phyloP scores from a whole-genome alignment of 2,329 filamentous ascomycete species.

The Beauveria asiatica region DNA sequence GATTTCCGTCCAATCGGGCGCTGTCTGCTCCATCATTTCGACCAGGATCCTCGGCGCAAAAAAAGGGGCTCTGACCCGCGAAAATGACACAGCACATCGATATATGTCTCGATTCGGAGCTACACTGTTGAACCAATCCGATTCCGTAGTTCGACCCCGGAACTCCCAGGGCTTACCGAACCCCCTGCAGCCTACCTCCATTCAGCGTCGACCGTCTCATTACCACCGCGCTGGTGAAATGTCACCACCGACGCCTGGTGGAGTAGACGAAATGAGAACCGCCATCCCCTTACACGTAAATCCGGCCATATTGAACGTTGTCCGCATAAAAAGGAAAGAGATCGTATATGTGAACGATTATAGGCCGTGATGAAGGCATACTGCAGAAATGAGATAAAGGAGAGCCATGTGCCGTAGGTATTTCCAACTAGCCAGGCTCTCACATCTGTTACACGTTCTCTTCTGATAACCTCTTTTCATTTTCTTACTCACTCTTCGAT shows the following conservation, averaged over 20 bases:
- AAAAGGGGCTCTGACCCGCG: not conserved
- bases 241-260: not conserved
- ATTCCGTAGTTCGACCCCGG: not conserved
- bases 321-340: not conserved
- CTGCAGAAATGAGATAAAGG: not conserved
- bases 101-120: not conserved
- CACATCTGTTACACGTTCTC: not conserved
- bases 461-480: not conserved
- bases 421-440: not conserved
- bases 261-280: slow-evolving; percentile 3
- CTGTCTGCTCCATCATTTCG: not conserved
- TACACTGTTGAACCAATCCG: not conserved
- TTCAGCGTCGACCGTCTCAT: not conserved
- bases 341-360: not conserved
- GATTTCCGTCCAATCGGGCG: not conserved
- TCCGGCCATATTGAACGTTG: slow-evolving; percentile 2
- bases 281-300: not conserved
- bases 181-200: not conserved
- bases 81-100: not conserved
- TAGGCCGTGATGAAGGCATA: not conserved
- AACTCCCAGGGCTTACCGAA: not conserved
- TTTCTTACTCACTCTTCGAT: not conserved
- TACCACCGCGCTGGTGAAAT: not conserved
- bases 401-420: not conserved
- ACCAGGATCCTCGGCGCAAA: not conserved